phyloP scores from a whole-genome alignment of 768 basidiomycete species.

The Leucogyrophana mollusca region DNA sequence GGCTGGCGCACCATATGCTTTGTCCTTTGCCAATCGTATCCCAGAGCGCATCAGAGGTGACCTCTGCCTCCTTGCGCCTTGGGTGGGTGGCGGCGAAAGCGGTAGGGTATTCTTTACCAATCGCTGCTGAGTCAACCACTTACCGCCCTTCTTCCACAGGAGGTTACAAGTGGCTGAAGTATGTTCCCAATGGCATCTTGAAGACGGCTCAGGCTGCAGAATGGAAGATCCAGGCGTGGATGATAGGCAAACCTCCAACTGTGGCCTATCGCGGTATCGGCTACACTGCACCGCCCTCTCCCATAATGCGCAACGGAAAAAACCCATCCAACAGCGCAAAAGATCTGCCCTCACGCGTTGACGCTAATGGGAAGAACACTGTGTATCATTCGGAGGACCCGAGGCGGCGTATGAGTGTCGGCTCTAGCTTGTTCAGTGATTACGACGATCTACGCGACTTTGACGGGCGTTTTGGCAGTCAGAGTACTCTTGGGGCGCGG shows the following conservation, averaged over 20 bases:
- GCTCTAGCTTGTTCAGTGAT: constrained; percentile 74
- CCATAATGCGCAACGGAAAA: constrained; percentile 26
- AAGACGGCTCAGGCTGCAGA: constrained; percentile 97
- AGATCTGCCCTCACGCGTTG: constrained; percentile 19
- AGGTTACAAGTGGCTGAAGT: constrained; percentile 96
- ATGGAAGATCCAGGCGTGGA: constrained; percentile 96
- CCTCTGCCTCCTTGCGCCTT: constrained; percentile 88
- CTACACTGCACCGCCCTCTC: constrained; percentile 51
- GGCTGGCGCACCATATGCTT: constrained; percentile 91
- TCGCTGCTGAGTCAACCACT: constrained; percentile 1
- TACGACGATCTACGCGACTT: constrained; percentile 89
- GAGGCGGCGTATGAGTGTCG: constrained; percentile 65
- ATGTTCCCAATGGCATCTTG: constrained; percentile 88
- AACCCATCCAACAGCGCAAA: constrained; percentile 17
- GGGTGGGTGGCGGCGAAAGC: constrained; percentile 90
- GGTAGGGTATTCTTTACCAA: constrained; percentile 48
- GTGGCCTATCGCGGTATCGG: constrained; percentile 85
- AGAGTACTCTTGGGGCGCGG: constrained; percentile 64
- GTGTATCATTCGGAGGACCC: constrained; percentile 35
- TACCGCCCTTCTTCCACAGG: constrained; percentile 37
- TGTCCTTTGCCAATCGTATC: constrained; percentile 79
- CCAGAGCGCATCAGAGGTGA: constrained; percentile 79
- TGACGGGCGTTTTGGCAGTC: constrained; percentile 81
- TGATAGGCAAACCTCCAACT: constrained; percentile 92
- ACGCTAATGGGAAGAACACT: constrained; percentile 13